Base-by-base conservation (phyloP, 2,329 filamentous ascomycete genomes). In the Ceratocystis ficicola region DNA sequence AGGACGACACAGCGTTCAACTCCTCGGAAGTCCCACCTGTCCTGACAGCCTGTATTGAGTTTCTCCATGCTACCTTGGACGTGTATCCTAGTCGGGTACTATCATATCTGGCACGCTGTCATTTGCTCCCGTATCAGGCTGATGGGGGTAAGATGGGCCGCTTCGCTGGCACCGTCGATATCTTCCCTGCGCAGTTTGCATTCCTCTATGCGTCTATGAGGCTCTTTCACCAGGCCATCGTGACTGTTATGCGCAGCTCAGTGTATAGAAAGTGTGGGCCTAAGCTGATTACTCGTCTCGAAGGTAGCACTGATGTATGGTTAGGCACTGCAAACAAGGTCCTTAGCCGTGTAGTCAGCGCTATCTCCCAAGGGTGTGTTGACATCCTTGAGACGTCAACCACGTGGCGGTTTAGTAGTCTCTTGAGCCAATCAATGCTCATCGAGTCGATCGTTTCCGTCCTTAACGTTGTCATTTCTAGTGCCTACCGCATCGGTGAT, bases 321-420 rank as follows among this genome's bases (percentile, higher is more conserved):
- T 82, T 88, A 46, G 87, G 87, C 5, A 86, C 90, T 41, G 88
- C 91, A 4, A 88, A 95, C 70, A 87, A 90, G 72, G 82, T 88
- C 48, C 82, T 95, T 70, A 82, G 84, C 57, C 84, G 83, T 61
- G 86, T 92, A 20, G 79, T 90, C 48, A 78, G 87, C 59, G 85
- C 86, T 3, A 88, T 93, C 71, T 86, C 87, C 5, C 86, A 88
- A 70, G 86, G 86, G 1, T 81, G 90, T 69, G 82, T 95, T 28
- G 91, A 95, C 72, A 83, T 95, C 5, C 87, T 95, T 70, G 91
- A 95, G 76, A 94, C 88, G 74, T 89, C 88, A 46, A 83, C 85
- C 36, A 90, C 86, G 4, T 99, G 93, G 94, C 87, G 86, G 70
- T 96, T 95, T 73, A 80, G 83, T 5, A 80, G 82, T 1, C 80